phyloP scores from a whole-genome alignment of 2,329 filamentous ascomycete species.

The Neonectria hederae region DNA sequence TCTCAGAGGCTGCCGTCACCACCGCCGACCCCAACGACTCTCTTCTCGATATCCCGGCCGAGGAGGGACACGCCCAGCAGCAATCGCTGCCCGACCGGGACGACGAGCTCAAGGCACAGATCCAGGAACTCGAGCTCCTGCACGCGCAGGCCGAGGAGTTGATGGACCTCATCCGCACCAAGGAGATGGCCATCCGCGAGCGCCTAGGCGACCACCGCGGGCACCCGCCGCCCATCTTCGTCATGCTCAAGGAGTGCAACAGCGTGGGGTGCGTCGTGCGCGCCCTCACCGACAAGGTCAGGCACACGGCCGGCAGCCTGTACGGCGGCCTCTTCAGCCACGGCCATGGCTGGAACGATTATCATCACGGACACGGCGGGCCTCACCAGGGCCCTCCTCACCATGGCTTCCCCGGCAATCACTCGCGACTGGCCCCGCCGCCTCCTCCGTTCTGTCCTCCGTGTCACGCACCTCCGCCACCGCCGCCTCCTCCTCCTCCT shows the following conservation, averaged over 20 bases:
- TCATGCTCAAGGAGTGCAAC: constrained; percentile 31
- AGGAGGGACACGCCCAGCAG: constrained; percentile 15
- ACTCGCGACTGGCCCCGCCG: constrained; percentile 12
- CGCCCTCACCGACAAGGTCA: constrained; percentile 51
- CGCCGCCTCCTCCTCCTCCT: constrained; percentile 10
- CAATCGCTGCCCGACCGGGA: constrained; percentile 43
- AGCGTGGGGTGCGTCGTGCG: constrained; percentile 52
- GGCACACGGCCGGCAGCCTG: constrained; percentile 41
- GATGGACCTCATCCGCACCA: constrained; percentile 53
- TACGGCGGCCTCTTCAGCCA: constrained; percentile 31
- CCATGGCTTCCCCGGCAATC: constrained; percentile 23
- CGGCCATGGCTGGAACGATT: background rate
- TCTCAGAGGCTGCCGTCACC: constrained; percentile 30
- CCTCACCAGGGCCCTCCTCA: constrained; percentile 14
- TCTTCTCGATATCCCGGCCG: background rate
- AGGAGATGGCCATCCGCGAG: constrained; percentile 52
- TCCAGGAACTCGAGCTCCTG: constrained; percentile 57
- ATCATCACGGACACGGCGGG: constrained; percentile 3
- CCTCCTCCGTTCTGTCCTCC: constrained; percentile 19
- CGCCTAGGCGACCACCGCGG: constrained; percentile 41
- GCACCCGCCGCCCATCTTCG: constrained; percentile 34
- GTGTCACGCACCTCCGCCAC: constrained; percentile 13
- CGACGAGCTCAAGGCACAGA: constrained; percentile 51
- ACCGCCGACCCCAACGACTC: constrained; percentile 11
- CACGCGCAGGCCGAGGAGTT: constrained; percentile 53